Base-by-base conservation (phyloP, 176 grass and related monocot genomes). In the Thinopyrum elongatum region DNA sequence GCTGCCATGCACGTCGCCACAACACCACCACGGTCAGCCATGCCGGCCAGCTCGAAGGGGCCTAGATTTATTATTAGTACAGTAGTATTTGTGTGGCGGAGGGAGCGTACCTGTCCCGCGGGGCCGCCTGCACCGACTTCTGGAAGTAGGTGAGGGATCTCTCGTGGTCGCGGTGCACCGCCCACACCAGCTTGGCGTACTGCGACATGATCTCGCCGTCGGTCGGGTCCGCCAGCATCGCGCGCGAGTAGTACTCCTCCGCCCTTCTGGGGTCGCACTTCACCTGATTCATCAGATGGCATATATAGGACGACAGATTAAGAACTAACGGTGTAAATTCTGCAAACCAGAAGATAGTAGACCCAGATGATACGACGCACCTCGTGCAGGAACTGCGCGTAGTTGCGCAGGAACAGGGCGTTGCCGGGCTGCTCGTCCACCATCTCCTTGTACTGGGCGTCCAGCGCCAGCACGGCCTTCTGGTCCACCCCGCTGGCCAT, bases 191-290 rank as follows among this genome's bases (percentile, higher is more conserved):
- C 86, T 90, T 95, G 23, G 94, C 97, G 82, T 98, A 98, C 84
- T 94, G 90, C 27, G 86, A 95, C 81, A 96, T 49, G 85, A 92
- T 94, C 84, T 98, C 96, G 36, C 93, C 96, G 46, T 98, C 84
- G n/a, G 64, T 76, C 13, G 96, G 96, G 60, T 95, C 96, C 0
- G 82, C 90, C 0, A 98, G 86, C 90, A 98, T 94, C 19, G 96
- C 96, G 60, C 96, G 93, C 25, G 96, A 98, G 83, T 92, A 98
- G 86, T 95, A 98, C 86, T 98, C 93, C 83, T 98, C 93, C 0
- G 93, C 96, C 80, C 94, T 91, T 26, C 81, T 91, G 0, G 60
- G 9, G 67, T 95, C 97, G 7, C 94, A 84, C 86, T 91, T 98
- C 13, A 42, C 79, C 91, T 98, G 74, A 38, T 65, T n/a, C 33